Conservation (phyloP, 1,139 yeast genomes). For the Nakaseomyces nivariensis region DNA sequence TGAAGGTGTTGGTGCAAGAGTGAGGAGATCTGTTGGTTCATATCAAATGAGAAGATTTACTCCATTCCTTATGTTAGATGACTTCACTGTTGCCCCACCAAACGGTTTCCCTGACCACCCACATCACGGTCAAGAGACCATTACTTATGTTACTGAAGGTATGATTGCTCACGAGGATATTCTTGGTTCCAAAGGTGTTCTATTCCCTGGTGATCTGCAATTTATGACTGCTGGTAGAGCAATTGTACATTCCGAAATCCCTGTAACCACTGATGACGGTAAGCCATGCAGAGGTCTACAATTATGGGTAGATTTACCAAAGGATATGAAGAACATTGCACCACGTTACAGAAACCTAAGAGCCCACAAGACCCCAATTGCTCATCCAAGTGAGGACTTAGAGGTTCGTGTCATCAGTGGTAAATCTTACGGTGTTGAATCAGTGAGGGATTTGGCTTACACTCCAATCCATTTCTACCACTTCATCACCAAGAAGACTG, state of each 20-base stretch:
- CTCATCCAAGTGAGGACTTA: constrained; percentile 58
- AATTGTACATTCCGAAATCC: constrained; percentile 80
- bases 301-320: constrained; percentile 87
- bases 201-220: constrained; percentile 80
- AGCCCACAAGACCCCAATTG: constrained; percentile 61
- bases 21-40: constrained; percentile 73
- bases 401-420: constrained; percentile 72
- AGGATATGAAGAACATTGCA: constrained; percentile 49
- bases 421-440: constrained; percentile 61
- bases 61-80: constrained; percentile 81
- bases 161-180: constrained; percentile 86
- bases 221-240: constrained; percentile 95
- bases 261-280: constrained; percentile 51
- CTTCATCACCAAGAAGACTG: constrained; percentile 49
- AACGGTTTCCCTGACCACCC: constrained; percentile 95
- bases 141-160: constrained; percentile 65
- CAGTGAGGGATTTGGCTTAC: constrained; percentile 67
- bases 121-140: constrained; percentile 85
- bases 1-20: constrained; percentile 84
- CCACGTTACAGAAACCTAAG: constrained; percentile 79
- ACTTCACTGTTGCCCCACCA: constrained; percentile 50
- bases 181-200: constrained; percentile 71
- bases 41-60: constrained; percentile 58
- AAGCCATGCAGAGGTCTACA: constrained; percentile 63
- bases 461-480: constrained; percentile 78